Conservation (phyloP, 345 rosid species). For the Brassica napus region DNA sequence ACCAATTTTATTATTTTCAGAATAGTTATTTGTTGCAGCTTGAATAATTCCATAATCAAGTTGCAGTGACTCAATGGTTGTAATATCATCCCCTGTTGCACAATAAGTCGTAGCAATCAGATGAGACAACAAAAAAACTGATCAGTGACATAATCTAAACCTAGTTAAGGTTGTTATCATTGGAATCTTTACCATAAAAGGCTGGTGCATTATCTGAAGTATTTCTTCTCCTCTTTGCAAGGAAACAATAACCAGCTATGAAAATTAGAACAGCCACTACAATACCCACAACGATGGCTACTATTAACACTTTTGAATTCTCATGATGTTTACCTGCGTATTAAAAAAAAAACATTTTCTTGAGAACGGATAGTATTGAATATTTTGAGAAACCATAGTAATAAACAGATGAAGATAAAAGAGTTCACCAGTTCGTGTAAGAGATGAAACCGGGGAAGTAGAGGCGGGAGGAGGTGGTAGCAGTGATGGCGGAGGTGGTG, state of each 20-base stretch:
- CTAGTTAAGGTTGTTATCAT: not conserved
- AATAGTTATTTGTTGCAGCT: constrained; percentile 55
- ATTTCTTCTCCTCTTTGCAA: constrained; percentile 41
- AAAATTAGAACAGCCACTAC: constrained; percentile 33
- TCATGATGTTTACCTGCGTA: constrained; percentile 37
- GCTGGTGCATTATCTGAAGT: constrained; percentile 1
- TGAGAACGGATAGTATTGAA: not conserved
- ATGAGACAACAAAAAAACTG: not conserved
- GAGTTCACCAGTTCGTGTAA: constrained; percentile 18
- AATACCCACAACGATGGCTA: constrained; percentile 42
- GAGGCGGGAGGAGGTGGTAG: not conserved
- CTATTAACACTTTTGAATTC: constrained; percentile 4
- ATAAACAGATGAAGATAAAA: not conserved
- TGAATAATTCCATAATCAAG: constrained; percentile 42
- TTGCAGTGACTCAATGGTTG: constrained; percentile 49
- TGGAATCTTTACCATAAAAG: constrained; percentile 36
- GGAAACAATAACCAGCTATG: constrained; percentile 34
- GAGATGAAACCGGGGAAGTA: constrained; percentile 13
- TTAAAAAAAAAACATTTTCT: not conserved
- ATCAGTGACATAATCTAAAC: no score
- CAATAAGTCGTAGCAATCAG: not conserved
- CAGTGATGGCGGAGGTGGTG: not conserved
- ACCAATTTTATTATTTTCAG: constrained; percentile 52
- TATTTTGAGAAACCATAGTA: not conserved
- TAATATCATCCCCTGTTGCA: constrained; percentile 39